Conservation (phyloP, 768 basidiomycete species). For the Naganishia kalamii region DNA sequence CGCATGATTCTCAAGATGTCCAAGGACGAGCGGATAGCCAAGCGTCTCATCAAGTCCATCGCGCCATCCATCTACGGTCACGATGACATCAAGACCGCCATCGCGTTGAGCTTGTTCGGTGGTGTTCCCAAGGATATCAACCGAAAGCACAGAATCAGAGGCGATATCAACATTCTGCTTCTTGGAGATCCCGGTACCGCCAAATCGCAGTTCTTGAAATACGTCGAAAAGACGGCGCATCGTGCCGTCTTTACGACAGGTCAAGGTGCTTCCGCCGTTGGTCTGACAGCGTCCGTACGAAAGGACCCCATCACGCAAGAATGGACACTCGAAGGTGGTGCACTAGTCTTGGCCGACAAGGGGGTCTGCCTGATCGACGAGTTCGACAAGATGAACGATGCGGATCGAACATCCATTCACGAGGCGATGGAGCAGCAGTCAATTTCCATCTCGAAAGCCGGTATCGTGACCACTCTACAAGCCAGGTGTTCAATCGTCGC, state of each 20-base stretch:
- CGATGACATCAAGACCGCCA: conserved; percentile 96
- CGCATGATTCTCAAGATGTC: conserved; percentile 79
- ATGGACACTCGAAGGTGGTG: conserved; percentile 98
- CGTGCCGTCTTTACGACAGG: conserved; percentile 97
- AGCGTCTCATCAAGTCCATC: conserved; percentile 96
- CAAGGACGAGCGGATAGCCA: conserved; percentile 87
- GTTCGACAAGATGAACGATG: conserved; percentile 99
- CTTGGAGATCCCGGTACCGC: conserved; percentile 98
- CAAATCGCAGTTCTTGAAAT: conserved; percentile 98
- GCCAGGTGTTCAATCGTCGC: conserved; percentile 96
- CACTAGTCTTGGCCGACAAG: conserved; percentile 95
- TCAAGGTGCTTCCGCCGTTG: conserved; percentile 95
- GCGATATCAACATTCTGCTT: conserved; percentile 93
- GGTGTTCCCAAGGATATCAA: conserved; percentile 95
- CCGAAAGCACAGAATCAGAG: conserved; percentile 89
- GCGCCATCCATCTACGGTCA: conserved; percentile 99
- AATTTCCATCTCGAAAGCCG: conserved; percentile 97
- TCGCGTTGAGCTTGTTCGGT: conserved; percentile 89
- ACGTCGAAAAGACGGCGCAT: conserved; percentile 96
- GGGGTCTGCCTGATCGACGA: conserved; percentile 97
- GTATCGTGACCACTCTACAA: conserved; percentile 95
- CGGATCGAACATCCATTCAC: conserved; percentile 95
- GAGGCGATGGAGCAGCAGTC: conserved; percentile 99
- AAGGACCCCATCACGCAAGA: conserved; percentile 95
- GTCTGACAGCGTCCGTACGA: conserved; percentile 96